These are phyloP conservation scores for Geotrichum restrictum DNA, from an alignment of 1,139 yeast genomes.

Conservation along the genomic window DNA sequence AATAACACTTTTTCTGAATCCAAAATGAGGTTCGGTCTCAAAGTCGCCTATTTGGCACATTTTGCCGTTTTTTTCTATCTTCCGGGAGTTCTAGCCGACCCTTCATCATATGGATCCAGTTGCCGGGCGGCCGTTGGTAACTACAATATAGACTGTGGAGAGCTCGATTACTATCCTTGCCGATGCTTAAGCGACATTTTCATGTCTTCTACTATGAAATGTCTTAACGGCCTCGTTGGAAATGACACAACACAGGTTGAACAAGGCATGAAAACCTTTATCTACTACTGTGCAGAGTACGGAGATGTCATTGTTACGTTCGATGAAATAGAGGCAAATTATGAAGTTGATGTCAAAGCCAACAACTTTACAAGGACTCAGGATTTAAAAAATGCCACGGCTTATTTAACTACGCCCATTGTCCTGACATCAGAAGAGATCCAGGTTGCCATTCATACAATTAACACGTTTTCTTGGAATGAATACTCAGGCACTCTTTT, in stretches of 20 bases:
- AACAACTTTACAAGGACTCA: constrained; percentile 4
- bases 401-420: constrained; percentile 2
- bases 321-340: neutral
- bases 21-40: neutral
- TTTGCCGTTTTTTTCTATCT: neutral
- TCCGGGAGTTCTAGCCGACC: neutral
- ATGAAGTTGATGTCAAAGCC: constrained; percentile 1
- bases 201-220: neutral
- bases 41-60: neutral
- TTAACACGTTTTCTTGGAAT: constrained; percentile 10
- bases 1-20: no score
- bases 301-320: neutral
- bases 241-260: neutral
- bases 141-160: neutral
- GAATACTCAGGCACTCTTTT: constrained; percentile 14
- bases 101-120: neutral
- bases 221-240: neutral
- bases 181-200: neutral
- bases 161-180: neutral
- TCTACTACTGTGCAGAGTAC: neutral
- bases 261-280: neutral
- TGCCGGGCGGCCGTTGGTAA: neutral
- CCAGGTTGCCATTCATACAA: constrained; percentile 1
- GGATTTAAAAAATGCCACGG: neutral
- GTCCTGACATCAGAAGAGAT: neutral